Conservation (phyloP, 2,329 filamentous ascomycete genomes). For the Shiraia sp. region DNA sequence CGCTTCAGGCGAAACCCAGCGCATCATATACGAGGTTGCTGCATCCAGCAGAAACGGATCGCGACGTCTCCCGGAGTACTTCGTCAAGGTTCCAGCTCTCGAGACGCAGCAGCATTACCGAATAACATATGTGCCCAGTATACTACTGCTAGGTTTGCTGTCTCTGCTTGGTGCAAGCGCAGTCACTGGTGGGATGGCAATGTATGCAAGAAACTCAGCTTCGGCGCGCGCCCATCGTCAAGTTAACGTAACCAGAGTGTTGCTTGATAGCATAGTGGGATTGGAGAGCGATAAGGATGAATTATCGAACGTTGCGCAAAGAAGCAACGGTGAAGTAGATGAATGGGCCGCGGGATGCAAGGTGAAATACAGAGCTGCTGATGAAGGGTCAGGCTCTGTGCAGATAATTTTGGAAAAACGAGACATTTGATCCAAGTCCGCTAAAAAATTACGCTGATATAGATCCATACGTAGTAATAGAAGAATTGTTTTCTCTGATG, state of each 20-base stretch:
- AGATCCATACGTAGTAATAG: no score
- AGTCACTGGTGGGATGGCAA: background rate
- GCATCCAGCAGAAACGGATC: constrained; percentile 1
- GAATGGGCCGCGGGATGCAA: no score
- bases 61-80: constrained; percentile 1
- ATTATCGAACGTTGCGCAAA: no score
- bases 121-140: constrained; percentile 18
- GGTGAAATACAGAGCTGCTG: no score
- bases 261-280: constrained; percentile 2
- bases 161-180: background rate
- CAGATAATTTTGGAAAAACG: no score
- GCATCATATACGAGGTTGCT: constrained; percentile 18
- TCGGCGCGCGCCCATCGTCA: background rate
- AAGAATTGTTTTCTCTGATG: no score
- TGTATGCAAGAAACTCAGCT: background rate
- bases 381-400: no score
- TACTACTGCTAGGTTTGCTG: constrained; percentile 8
- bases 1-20: constrained; percentile 14
- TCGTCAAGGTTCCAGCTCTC: constrained; percentile 4
- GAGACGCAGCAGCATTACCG: constrained; percentile 7
- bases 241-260: constrained; percentile 1
- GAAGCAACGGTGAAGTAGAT: no score
- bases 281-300: background rate
- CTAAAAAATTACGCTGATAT: no score
- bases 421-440: no score